Conservation (phyloP, 2,329 filamentous ascomycete species). For the Trichoderma guizhouense region DNA sequence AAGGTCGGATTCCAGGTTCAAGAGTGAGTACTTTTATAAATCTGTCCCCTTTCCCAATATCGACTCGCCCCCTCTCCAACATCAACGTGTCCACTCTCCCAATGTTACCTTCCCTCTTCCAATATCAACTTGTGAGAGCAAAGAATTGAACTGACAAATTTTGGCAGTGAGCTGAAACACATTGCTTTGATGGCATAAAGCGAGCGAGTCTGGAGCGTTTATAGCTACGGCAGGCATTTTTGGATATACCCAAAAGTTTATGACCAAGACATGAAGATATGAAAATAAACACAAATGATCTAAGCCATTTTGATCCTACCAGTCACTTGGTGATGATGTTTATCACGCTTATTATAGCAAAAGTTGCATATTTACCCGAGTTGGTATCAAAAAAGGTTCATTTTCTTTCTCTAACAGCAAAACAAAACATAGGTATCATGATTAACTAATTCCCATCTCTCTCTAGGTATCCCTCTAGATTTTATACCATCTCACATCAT, state of each 20-base stretch:
- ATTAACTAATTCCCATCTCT: neutral
- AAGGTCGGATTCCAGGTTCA: slow-evolving; percentile 60
- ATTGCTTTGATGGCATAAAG: slow-evolving; percentile 49
- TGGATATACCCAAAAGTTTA: neutral
- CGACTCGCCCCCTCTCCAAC: neutral
- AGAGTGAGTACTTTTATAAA: slow-evolving; percentile 38
- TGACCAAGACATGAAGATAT: neutral
- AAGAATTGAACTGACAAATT: neutral
- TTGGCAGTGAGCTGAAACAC: slow-evolving; percentile 47
- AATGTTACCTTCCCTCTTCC: too few species aligned
- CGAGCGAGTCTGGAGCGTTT: neutral
- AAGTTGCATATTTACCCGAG: neutral
- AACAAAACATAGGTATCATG: slow-evolving; percentile 11
- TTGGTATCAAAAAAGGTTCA: neutral
- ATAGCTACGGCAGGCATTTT: neutral
- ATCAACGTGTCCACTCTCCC: too few species aligned
- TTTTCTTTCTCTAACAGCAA: neutral
- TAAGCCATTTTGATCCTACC: neutral
- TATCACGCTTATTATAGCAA: neutral
- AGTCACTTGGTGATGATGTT: neutral
- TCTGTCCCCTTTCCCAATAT: neutral
- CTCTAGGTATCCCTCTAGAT: neutral
- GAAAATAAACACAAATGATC: neutral
- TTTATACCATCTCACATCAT: neutral
- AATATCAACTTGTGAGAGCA: neutral